Conservation (phyloP, 345 rosid species). For the Crucihimalaya himalaica region DNA sequence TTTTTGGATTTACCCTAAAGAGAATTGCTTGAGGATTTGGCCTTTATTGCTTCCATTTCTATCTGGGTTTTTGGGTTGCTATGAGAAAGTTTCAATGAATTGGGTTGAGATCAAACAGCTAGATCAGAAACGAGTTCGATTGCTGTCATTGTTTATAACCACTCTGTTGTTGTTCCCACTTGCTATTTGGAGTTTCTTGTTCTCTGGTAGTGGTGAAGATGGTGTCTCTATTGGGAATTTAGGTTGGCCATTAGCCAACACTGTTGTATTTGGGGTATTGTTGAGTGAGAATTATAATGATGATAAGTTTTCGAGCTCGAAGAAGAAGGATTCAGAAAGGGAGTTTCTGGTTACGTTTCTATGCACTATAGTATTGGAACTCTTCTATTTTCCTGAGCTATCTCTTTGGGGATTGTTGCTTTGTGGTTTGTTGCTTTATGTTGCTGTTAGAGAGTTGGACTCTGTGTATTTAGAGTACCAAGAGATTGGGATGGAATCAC, state of each 20-base stretch:
- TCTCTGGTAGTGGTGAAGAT: constrained; percentile 50
- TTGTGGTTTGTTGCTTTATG: constrained; percentile 68
- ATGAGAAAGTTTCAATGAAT: constrained; percentile 76
- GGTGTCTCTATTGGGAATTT: constrained; percentile 58
- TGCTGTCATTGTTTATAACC: constrained; percentile 67
- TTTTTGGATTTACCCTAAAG: constrained; percentile 51
- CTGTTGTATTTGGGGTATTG: constrained; percentile 85
- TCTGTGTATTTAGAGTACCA: constrained; percentile 49
- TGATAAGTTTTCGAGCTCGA: constrained; percentile 56
- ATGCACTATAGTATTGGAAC: constrained; percentile 74
- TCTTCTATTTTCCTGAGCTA: constrained; percentile 79
- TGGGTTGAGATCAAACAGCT: constrained; percentile 62
- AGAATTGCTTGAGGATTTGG: constrained; percentile 71
- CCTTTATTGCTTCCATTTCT: constrained; percentile 84
- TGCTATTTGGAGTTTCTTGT: constrained; percentile 60
- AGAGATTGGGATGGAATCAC: constrained; percentile 65
- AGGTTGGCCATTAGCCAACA: constrained; percentile 90
- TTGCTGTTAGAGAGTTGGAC: constrained; percentile 73
- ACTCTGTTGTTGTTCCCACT: constrained; percentile 71
- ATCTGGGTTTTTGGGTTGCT: constrained; percentile 85
- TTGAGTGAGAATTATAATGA: constrained; percentile 75
- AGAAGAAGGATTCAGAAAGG: constrained; percentile 55
- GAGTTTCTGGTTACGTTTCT: constrained; percentile 73
- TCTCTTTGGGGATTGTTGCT: constrained; percentile 83
- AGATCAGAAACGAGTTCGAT: constrained; percentile 66